Percentiles rank a stretch among this genome's conserved stretches.
These are phyloP conservation scores for Zygoascus flipseniorum DNA, from an alignment of 805 yeast species.

Conservation along the genomic window DNA sequence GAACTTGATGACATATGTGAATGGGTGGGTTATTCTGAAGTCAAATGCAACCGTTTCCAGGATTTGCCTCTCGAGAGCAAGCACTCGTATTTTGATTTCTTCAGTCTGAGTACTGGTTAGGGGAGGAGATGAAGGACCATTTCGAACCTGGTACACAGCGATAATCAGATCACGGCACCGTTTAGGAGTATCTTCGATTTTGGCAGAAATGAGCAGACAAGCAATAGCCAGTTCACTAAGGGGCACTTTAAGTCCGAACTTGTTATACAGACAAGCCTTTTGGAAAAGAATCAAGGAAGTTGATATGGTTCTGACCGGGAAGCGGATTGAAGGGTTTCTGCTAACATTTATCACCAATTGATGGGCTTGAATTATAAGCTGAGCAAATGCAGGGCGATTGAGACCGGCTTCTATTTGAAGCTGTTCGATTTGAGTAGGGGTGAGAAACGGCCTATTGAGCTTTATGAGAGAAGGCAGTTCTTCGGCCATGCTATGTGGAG, in stretches of 20 bases:
- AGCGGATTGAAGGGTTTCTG: constrained; percentile 12
- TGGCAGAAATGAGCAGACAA: constrained; percentile 60
- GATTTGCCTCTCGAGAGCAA: constrained; percentile 59
- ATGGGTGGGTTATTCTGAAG: constrained; percentile 60
- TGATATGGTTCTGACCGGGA: constrained; percentile 60
- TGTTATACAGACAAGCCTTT: constrained; percentile 55
- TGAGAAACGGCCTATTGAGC: constrained; percentile 50
- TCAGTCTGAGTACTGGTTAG: constrained; percentile 31
- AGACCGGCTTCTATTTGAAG: constrained; percentile 44
- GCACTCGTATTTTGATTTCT: constrained; percentile 45
- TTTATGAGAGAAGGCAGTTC: constrained; percentile 15
- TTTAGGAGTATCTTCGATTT: constrained; percentile 79
- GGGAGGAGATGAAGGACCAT: neutral
- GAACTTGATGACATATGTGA: constrained; percentile 56
- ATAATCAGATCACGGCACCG: constrained; percentile 54
- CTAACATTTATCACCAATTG: neutral
- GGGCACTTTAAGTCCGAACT: constrained; percentile 8
- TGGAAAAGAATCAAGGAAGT: constrained; percentile 69
- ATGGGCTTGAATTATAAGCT: constrained; percentile 37
- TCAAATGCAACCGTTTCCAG: constrained; percentile 76
- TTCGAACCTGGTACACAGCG: constrained; percentile 23
- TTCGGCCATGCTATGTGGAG: neutral
- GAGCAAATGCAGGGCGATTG: constrained; percentile 40
- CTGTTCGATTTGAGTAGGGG: constrained; percentile 43
- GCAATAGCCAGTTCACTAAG: constrained; percentile 52